A percentile compares a stretch with the other conserved stretches of the same genome.
Conservation (phyloP, 345 rosid genomes). For the Brassica carinata region DNA sequence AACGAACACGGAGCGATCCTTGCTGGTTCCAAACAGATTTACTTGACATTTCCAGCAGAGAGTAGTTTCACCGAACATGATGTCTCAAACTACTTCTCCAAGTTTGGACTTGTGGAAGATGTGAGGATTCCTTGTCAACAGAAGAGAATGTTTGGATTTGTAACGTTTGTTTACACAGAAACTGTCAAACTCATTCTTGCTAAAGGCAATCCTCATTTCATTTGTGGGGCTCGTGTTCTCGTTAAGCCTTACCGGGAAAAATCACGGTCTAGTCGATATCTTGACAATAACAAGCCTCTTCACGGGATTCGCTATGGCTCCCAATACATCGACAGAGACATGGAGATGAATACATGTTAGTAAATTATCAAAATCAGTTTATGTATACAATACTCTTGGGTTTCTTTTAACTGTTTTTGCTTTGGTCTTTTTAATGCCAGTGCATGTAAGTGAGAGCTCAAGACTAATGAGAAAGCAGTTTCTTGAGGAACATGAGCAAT, state of each 20-base stretch:
- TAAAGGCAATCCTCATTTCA: conserved; percentile 92
- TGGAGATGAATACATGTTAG: conserved; percentile 62
- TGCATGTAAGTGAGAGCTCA: conserved; percentile 47
- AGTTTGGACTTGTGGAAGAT: conserved; percentile 88
- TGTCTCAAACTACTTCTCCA: conserved; percentile 80
- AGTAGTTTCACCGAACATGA: conserved; percentile 84
- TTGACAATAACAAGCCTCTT: conserved; percentile 54
- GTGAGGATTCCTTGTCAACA: conserved; percentile 97
- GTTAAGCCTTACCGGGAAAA: conserved; percentile 97
- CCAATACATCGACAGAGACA: conserved; percentile 58
- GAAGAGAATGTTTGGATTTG: conserved; percentile 95
- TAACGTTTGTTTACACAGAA: conserved; percentile 69
- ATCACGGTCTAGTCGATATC: conserved; percentile 70
- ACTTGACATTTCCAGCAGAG: conserved; percentile 95
- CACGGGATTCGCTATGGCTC: conserved; percentile 48
- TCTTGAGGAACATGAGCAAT: conserved; percentile 36
- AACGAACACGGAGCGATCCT: conserved; percentile 61
- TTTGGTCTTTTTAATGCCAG: conserved; percentile 43
- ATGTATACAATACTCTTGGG: conserved; percentile 12
- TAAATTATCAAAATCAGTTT: conserved; percentile 5
- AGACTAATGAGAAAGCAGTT: conserved; percentile 47
- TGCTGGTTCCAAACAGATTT: conserved; percentile 82
- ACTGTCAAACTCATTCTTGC: conserved; percentile 73
- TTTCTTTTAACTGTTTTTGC: neutral
- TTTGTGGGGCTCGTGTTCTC: conserved; percentile 91